Evolutionary conservation across 2,329 filamentous ascomycete species (phyloP).

Genomic region (Thielaviopsis cerberus): DNA sequence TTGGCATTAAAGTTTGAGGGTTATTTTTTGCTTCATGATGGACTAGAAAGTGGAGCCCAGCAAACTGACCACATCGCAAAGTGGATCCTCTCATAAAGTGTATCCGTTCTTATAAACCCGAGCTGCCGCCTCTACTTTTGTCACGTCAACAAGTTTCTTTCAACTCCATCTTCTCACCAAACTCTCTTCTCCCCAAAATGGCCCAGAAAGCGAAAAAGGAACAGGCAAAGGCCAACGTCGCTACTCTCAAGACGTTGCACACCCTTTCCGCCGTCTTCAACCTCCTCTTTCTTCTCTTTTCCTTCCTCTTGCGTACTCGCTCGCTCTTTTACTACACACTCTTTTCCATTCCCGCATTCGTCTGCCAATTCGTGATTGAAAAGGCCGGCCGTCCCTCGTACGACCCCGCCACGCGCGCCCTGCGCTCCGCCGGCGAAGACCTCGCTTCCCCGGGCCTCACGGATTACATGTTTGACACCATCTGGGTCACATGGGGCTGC

Average conservation of each 20-base stretch:
- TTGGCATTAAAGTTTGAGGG: background rate
- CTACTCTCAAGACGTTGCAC: slow-evolving; percentile 65
- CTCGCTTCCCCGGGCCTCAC: slow-evolving; percentile 73
- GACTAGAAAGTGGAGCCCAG: background rate
- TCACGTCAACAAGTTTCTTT: background rate
- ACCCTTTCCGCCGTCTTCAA: slow-evolving; percentile 57
- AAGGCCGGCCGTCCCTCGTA: slow-evolving; percentile 62
- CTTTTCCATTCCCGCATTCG: slow-evolving; percentile 53
- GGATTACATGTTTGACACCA: slow-evolving; percentile 93
- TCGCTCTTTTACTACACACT: slow-evolving; percentile 50
- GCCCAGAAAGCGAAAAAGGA: slow-evolving; percentile 47
- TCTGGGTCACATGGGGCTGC: slow-evolving; percentile 84
- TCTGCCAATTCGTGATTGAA: slow-evolving; percentile 76
- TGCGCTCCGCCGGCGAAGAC: slow-evolving; percentile 69
- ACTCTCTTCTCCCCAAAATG: slow-evolving; percentile 23
- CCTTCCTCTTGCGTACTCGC: slow-evolving; percentile 46
- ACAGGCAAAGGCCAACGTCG: slow-evolving; percentile 57
- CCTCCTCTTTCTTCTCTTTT: slow-evolving; percentile 51
- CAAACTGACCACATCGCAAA: background rate
- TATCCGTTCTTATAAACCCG: background rate
- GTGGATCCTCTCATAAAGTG: background rate
- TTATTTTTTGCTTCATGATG: background rate
- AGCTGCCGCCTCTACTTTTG: background rate
- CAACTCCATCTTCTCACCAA: background rate
- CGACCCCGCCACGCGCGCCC: slow-evolving; percentile 40